phyloP scores from a whole-genome alignment of 352 stramenopile species.

The Phytophthora fragariae region DNA sequence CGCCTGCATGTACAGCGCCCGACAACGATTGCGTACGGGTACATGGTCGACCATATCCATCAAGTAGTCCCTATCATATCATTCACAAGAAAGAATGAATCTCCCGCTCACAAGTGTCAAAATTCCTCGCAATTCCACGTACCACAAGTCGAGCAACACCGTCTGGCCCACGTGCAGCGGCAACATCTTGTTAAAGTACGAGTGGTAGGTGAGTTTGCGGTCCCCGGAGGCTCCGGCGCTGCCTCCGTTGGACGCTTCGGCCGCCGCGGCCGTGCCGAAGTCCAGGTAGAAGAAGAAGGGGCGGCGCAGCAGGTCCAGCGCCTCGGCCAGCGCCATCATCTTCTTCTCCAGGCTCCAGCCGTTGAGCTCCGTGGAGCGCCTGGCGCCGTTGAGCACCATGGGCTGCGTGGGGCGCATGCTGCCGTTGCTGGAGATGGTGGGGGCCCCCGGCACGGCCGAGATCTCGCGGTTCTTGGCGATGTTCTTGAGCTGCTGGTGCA shows the following conservation, averaged over 20 bases:
- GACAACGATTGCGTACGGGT: constrained; percentile 73
- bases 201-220: constrained; percentile 56
- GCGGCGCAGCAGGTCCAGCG: constrained; percentile 65
- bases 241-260: constrained; percentile 34
- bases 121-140: constrained; percentile 17
- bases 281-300: constrained; percentile 85
- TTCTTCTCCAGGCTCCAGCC: constrained; percentile 88
- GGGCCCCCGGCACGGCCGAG: constrained; percentile 34
- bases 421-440: constrained; percentile 55
- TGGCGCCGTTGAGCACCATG: constrained; percentile 44
- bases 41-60: constrained; percentile 87
- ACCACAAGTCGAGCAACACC: constrained; percentile 81
- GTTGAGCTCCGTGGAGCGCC: constrained; percentile 60
- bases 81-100: constrained; percentile 4
- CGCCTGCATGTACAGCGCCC: constrained; percentile 74
- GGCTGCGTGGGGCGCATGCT: constrained; percentile 47
- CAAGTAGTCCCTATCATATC: constrained; percentile 64
- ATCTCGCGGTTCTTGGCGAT: constrained; percentile 72
- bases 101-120: neutral
- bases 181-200: constrained; percentile 83
- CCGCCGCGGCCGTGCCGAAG: constrained; percentile 48
- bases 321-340: constrained; percentile 65
- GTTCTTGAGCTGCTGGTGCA: constrained; percentile 76
- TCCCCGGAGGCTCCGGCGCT: constrained; percentile 43
- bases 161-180: constrained; percentile 71